Base-by-base conservation (phyloP, 306 rosid genomes). In the Lupinus albus region DNA sequence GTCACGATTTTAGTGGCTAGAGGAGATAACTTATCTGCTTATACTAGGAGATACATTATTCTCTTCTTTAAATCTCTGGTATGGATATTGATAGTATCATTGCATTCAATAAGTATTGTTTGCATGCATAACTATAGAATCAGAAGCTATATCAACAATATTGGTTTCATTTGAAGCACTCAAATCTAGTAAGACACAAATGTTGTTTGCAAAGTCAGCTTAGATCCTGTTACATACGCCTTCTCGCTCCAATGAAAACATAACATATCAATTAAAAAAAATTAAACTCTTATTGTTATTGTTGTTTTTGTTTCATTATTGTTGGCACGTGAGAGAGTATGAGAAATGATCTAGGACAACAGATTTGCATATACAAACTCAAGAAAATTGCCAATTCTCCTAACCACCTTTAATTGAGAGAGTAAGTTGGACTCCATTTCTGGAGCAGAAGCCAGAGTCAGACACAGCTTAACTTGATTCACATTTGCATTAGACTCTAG, bases 371-470 rank as follows among this genome's bases (percentile, higher is more conserved):
- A 84, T 38, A 88, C 91, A 32, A 90, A 87, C 81, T 90, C 99
- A 50, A 93, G 78, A 61, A 93, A 84, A 78, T 88, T 86, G 76
- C 97, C 97, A 52, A 88, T 86, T 71, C 88, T 90, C 82, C 97
- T 80, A 63, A 90, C 97, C 17, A 93, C 99, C 82, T 85, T 90
- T 47, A 93, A 75, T 63, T 90, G 94, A 59, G 99, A 90, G 71
- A 93, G 99, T 68, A 93, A 76, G 78, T 89, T 90, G 73, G 97
- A 78, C 68, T 93, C 97, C 97, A 93, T 83, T 75, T 93, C 99
- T 11, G 94, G 89, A 80, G 99, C 97, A 62, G 96, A 85, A 63
- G 90, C 86, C 67, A 93, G 74, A 70, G 99, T 96, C 70, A 93
- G 82, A 76, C 97, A 93, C 64, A 93, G 83, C 82, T 88, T 78